A percentile compares a stretch with the other conserved stretches of the same genome.
phyloP scores from a whole-genome alignment of 2,329 filamentous ascomycete genomes.

The Fusarium multiceps region DNA sequence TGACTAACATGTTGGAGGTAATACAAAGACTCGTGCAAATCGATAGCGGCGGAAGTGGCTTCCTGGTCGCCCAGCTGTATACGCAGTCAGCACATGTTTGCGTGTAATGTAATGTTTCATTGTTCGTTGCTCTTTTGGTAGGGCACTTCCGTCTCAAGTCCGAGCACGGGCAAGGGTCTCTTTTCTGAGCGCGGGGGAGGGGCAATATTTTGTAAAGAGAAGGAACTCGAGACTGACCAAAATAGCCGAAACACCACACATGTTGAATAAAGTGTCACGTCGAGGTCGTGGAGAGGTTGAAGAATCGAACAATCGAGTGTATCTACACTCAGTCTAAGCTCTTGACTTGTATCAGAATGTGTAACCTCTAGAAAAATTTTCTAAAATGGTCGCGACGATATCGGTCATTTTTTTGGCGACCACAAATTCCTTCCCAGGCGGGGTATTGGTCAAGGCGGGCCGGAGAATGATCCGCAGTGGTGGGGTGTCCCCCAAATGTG shows the following conservation, averaged over 20 bases:
- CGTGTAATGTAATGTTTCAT: neutral
- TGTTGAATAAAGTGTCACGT: conserved; percentile 27
- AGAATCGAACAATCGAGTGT: conserved; percentile 12
- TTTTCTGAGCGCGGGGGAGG: conserved; percentile 29
- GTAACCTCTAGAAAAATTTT: conserved; percentile 31
- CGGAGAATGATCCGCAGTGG: conserved; percentile 29
- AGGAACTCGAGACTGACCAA: conserved; percentile 27
- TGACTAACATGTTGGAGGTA: conserved; percentile 67
- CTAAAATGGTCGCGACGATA: conserved; percentile 27
- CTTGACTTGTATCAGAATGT: conserved; percentile 16
- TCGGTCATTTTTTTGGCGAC: conserved; percentile 32
- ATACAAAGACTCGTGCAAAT: conserved; percentile 78
- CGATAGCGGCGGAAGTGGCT: conserved; percentile 64
- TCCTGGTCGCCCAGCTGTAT: conserved; percentile 50
- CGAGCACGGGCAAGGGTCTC: conserved; percentile 30
- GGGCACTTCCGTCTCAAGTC: conserved; percentile 27
- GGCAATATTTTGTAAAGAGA: conserved; percentile 16
- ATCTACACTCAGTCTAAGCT: conserved; percentile 17
- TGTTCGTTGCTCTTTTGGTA: conserved; percentile 19
- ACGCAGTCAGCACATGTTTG: conserved; percentile 11
- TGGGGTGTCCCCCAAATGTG: conserved; percentile 8
- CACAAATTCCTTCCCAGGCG: conserved; percentile 24
- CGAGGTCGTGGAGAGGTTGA: conserved; percentile 3
- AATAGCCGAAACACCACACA: conserved; percentile 41
- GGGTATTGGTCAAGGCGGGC: conserved; percentile 31